These are phyloP conservation scores for Eimeria maxima DNA, from an alignment of 169 alveolate genomes.

Conservation along the genomic window DNA sequence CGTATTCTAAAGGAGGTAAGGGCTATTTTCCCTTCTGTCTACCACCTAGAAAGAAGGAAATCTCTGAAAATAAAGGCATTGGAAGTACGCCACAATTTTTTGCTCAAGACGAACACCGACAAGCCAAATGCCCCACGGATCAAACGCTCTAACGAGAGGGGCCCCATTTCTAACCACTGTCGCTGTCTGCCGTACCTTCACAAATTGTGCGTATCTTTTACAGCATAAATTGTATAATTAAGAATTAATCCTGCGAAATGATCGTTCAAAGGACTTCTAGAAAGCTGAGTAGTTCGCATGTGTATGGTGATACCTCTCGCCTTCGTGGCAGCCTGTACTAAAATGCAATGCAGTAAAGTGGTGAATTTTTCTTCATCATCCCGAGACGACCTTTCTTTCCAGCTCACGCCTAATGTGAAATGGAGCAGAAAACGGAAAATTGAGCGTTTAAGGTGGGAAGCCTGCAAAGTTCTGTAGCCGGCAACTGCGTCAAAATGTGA, in stretches of 20 bases:
- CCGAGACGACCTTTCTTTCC: not conserved
- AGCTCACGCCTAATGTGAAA: not conserved
- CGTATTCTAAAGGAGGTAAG: not conserved
- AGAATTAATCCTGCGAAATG: not conserved
- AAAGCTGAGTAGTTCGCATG: not conserved
- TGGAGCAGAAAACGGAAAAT: not conserved
- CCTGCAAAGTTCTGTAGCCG: not conserved
- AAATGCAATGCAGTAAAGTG: not conserved
- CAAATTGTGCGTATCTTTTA: not conserved
- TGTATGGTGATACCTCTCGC: not conserved
- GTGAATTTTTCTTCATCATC: not conserved
- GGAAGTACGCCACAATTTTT: not conserved
- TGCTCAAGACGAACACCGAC: not conserved
- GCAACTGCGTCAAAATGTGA: not conserved
- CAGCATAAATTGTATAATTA: not conserved
- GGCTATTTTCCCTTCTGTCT: not conserved
- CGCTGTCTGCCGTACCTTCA: not conserved
- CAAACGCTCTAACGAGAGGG: not conserved
- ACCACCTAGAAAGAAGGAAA: not conserved
- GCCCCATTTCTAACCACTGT: not conserved
- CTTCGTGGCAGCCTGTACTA: not conserved
- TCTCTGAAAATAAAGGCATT: not conserved
- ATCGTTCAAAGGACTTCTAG: not conserved
- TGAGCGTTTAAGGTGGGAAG: not conserved
- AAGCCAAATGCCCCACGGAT: not conserved